phyloP scores from a whole-genome alignment of 2,329 filamentous ascomycete species.

The Exophiala dermatitidis region DNA sequence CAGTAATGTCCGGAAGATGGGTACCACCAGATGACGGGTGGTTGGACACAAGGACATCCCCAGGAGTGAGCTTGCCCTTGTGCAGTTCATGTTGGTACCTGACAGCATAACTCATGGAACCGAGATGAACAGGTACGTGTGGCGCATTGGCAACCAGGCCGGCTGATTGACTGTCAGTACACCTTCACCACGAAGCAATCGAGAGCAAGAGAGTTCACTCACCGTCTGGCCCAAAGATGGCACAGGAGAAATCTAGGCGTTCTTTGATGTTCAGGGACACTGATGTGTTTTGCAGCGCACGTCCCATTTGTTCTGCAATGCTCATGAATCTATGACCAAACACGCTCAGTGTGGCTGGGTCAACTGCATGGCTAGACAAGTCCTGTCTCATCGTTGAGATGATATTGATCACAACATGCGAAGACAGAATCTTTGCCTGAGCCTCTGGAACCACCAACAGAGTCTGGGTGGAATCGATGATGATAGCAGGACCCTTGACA shows the following conservation, averaged over 20 bases:
- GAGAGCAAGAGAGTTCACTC: too few species aligned
- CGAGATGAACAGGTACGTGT: slow-evolving; percentile 72
- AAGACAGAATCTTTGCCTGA: slow-evolving; percentile 33
- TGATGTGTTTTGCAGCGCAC: slow-evolving; percentile 70
- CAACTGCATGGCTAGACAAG: slow-evolving; percentile 53
- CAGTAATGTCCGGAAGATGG: slow-evolving; percentile 70
- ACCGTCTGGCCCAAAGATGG: slow-evolving; percentile 68
- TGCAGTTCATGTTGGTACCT: slow-evolving; percentile 69
- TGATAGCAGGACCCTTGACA: slow-evolving; percentile 29
- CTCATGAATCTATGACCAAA: slow-evolving; percentile 80
- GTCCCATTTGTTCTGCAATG: slow-evolving; percentile 78
- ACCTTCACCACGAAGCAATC: too few species aligned
- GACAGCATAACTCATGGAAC: slow-evolving; percentile 80
- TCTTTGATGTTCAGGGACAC: slow-evolving; percentile 72
- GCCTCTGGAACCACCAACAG: slow-evolving; percentile 38
- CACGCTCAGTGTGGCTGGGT: slow-evolving; percentile 70
- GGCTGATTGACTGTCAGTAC: too few species aligned
- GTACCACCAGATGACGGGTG: slow-evolving; percentile 76
- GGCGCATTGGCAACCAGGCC: slow-evolving; percentile 65
- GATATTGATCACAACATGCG: not conserved
- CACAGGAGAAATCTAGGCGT: slow-evolving; percentile 74
- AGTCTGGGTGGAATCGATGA: slow-evolving; percentile 41
- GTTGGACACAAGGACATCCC: slow-evolving; percentile 72
- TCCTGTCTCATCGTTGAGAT: slow-evolving; percentile 35
- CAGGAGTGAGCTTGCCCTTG: slow-evolving; percentile 59